Evolutionary conservation across 257 asterid species (phyloP), one percentile per base, ranked within the genome.

Genomic region (Ajuga chamaepitys): DNA sequence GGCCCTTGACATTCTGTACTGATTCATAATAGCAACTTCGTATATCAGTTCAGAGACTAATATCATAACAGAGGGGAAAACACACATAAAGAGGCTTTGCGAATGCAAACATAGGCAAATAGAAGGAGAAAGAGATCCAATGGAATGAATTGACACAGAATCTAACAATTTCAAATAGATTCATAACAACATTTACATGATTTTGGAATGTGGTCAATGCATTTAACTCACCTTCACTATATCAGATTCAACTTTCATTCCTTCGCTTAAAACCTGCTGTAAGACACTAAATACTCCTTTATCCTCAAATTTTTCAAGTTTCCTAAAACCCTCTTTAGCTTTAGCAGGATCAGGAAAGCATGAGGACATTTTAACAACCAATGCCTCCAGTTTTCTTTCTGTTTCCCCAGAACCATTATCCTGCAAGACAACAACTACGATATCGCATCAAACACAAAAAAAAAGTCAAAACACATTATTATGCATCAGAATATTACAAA

Each of bases 261-360:
- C 84, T 58, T 78, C 74, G 58, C 63, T 72, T 68, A 91, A 58
- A 64, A 85, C 44, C 74, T 81, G 73, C 53, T 60, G 79, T 52
- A 91, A 68, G 65, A 63, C 73, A 64, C 58, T 52, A 73, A 75
- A 64, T 34, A 74, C 63, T 26, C 70, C 71, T 64, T 71, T 41
- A 69, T 81, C 82, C 64, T 80, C 70, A 51, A 72, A 70, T 66
- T 55, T 80, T 67, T 77, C 74, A 44, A 88, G 81, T 68, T 80
- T 80, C 76, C 70, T 70, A 75, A 91, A 88, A 75, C 75, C 75
- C 59, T 73, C 86, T 76, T 85, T 80, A 55, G 92, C 95, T 73
- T 85, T 81, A 59, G 70, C 81, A 71, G 96, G 86, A 80, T 86
- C 80, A 40, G 83, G 80, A 73, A 91, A 91, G 71, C 75, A 78